Conservation (phyloP, 2,329 filamentous ascomycete genomes). For the Tolypocladium tropicale region DNA sequence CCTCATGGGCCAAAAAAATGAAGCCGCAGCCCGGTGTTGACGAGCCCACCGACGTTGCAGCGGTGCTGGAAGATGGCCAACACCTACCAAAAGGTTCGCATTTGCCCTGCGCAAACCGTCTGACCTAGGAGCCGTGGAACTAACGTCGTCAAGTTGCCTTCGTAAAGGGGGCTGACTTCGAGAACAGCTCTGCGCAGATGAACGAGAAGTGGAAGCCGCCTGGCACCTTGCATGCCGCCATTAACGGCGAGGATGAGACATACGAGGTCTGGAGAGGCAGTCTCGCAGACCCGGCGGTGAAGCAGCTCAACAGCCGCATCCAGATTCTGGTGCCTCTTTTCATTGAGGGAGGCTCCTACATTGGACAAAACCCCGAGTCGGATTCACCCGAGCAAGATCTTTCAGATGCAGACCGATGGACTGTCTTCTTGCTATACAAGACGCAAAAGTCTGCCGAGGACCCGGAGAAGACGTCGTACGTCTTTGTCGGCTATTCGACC, state of each 20-base stretch:
- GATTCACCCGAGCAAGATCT: conserved; percentile 56
- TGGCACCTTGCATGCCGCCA: conserved; percentile 57
- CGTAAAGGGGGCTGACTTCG: conserved; percentile 50
- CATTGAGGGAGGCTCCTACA: conserved; percentile 82
- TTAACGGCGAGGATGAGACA: conserved; percentile 48
- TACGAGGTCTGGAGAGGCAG: conserved; percentile 82
- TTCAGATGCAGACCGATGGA: conserved; percentile 75
- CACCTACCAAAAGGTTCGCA: conserved; percentile 54
- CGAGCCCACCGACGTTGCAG: conserved; percentile 58
- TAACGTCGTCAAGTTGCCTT: conserved; percentile 48
- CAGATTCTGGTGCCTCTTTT: conserved; percentile 78
- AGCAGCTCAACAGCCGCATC: conserved; percentile 64
- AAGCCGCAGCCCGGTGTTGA: conserved; percentile 52
- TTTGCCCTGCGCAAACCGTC: not conserved
- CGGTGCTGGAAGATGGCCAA: conserved; percentile 48
- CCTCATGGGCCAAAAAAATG: conserved; percentile 64
- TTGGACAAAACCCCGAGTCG: conserved; percentile 38
- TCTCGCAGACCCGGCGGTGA: conserved; percentile 58
- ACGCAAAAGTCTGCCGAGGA: conserved; percentile 37
- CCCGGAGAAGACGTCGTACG: conserved; percentile 50
- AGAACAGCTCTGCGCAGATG: conserved; percentile 40
- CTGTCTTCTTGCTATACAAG: conserved; percentile 77
- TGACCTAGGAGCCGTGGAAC: not conserved
- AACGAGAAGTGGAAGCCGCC: conserved; percentile 55
- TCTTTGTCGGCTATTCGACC: conserved; percentile 81